Conservation (phyloP, 2,329 filamentous ascomycete genomes). For the Cryphonectria japonica region DNA sequence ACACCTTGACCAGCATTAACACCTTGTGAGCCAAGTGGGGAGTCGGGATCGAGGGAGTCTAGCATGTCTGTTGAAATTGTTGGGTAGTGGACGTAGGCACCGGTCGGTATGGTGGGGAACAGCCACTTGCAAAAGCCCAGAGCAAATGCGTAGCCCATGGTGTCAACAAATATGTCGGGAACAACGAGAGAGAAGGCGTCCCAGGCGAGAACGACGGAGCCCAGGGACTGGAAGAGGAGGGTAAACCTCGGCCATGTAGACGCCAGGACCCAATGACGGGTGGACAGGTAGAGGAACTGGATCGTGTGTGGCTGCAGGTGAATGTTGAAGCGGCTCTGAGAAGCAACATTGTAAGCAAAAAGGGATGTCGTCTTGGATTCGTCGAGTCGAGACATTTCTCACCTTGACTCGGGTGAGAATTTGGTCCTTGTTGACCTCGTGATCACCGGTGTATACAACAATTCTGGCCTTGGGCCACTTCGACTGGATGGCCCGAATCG, state of each 20-base stretch:
- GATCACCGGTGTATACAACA: constrained; percentile 93
- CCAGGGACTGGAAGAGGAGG: constrained; percentile 88
- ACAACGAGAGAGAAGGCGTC: constrained; percentile 92
- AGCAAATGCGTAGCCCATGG: constrained; percentile 96
- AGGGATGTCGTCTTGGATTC: not conserved
- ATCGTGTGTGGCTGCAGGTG: constrained; percentile 80
- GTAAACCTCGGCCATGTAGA: constrained; percentile 92
- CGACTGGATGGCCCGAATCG: constrained; percentile 86
- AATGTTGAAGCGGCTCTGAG: constrained; percentile 87
- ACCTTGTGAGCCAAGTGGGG: constrained; percentile 64
- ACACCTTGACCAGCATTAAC: constrained; percentile 82
- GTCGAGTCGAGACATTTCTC: constrained; percentile 31
- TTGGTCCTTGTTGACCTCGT: constrained; percentile 78
- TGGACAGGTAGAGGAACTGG: constrained; percentile 88
- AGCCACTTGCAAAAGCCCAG: constrained; percentile 81
- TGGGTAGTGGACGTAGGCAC: constrained; percentile 95
- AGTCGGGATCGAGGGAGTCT: constrained; percentile 71
- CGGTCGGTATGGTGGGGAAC: constrained; percentile 80
- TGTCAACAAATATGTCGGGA: constrained; percentile 94
- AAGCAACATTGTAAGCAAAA: constrained; percentile 20
- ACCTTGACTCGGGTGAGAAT: constrained; percentile 81
- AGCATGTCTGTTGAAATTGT: constrained; percentile 99
- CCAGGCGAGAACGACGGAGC: constrained; percentile 84
- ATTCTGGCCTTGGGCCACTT: constrained; percentile 88
- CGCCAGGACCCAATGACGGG: constrained; percentile 81